phyloP scores from a whole-genome alignment of 257 asterid genomes.

The Ilex aquifolium region DNA sequence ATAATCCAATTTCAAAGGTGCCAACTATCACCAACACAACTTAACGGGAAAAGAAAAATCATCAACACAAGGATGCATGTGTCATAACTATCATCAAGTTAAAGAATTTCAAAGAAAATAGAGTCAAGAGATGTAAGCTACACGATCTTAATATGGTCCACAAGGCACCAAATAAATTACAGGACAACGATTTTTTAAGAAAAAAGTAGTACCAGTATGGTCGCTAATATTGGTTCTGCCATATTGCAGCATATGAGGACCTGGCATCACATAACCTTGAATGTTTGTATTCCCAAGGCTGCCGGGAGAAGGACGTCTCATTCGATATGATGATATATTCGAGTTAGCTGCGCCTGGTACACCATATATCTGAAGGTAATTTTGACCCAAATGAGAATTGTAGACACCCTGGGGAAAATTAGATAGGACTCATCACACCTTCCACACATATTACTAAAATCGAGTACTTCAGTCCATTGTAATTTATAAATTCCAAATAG shows the following conservation, averaged over 20 bases:
- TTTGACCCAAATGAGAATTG: not conserved
- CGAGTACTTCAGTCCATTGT: not conserved
- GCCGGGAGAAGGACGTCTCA: conserved; percentile 14
- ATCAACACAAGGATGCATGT: too few relatives aligned
- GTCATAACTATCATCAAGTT: too few relatives aligned
- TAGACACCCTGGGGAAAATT: not conserved
- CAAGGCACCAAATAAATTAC: too few relatives aligned
- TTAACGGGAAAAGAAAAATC: too few relatives aligned
- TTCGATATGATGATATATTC: conserved; percentile 13
- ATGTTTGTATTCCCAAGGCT: conserved; percentile 13
- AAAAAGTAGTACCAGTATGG: conserved; percentile 14
- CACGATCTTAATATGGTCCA: too few relatives aligned
- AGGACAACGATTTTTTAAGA: not conserved
- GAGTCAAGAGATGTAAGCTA: too few relatives aligned
- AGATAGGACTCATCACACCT: not conserved
- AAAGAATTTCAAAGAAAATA: too few relatives aligned
- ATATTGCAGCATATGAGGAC: conserved; percentile 19
- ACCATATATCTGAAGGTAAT: conserved; percentile 16
- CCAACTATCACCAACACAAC: too few relatives aligned
- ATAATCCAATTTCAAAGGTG: too few relatives aligned
- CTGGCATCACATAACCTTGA: conserved; percentile 17
- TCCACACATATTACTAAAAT: not conserved
- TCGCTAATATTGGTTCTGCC: conserved; percentile 17
- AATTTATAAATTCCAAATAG: not conserved
- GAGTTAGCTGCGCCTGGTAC: conserved; percentile 13